These are phyloP conservation scores for Somion occarium DNA, from an alignment of 1,284 basidiomycete genomes.

Conservation along the genomic window DNA sequence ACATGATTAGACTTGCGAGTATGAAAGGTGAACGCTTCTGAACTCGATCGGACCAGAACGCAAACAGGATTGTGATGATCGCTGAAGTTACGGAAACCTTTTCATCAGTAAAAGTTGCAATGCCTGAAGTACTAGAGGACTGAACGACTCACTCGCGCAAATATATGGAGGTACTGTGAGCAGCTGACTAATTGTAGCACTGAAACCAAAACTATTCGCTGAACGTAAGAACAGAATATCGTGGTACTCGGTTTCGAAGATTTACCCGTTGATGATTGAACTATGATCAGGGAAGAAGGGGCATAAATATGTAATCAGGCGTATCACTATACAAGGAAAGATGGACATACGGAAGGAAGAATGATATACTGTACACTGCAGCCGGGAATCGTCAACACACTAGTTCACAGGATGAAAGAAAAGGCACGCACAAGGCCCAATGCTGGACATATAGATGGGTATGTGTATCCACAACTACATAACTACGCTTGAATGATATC, in stretches of 20 bases:
- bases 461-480: slow-evolving; percentile 47
- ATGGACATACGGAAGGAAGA: slow-evolving; percentile 59
- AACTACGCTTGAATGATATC: neutral
- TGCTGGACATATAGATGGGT: slow-evolving; percentile 54
- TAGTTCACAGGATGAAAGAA: neutral
- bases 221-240: slow-evolving; percentile 42
- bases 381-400: neutral
- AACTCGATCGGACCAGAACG: slow-evolving; percentile 54
- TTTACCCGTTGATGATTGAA: too few relatives aligned
- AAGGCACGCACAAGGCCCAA: slow-evolving; percentile 49
- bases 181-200: slow-evolving; percentile 54
- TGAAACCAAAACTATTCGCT: slow-evolving; percentile 47
- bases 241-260: too few relatives aligned
- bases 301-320: too few relatives aligned
- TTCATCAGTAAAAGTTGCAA: too few relatives aligned
- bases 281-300: too few relatives aligned
- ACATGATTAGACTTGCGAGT: slow-evolving; percentile 45
- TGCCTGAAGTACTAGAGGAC: neutral
- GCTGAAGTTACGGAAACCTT: slow-evolving; percentile 32
- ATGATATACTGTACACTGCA: slow-evolving; percentile 50
- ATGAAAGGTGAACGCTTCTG: slow-evolving; percentile 59
- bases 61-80: slow-evolving; percentile 45
- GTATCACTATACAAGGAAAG: too few relatives aligned
- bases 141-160: slow-evolving; percentile 43
- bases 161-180: slow-evolving; percentile 69